Percentiles rank a stretch among this genome's conserved stretches.
Evolutionary conservation across 2,329 filamentous ascomycete species (phyloP).

Genomic region (Capronia epimyces): DNA sequence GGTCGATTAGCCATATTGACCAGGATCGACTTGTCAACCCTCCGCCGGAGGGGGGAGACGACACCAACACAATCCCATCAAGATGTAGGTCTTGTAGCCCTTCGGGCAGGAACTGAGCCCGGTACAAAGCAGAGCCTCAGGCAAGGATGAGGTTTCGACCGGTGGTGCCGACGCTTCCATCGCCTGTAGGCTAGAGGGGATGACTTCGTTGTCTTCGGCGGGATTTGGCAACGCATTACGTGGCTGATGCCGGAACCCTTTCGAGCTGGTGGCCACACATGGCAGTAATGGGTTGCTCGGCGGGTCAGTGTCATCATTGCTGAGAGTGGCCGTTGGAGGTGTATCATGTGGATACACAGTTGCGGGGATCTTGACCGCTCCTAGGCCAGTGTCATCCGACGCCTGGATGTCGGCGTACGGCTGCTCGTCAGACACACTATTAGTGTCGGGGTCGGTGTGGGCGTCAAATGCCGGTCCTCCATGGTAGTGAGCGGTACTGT

Average conservation of each 20-base stretch:
- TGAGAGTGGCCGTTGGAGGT: conserved; percentile 2
- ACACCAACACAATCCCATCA: conserved; percentile 1
- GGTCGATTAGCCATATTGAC: background rate
- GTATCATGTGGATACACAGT: conserved; percentile 17
- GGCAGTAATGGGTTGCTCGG: background rate
- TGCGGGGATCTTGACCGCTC: conserved; percentile 5
- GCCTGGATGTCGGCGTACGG: background rate
- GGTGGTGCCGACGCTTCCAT: background rate
- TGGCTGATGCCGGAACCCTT: background rate
- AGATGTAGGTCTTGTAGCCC: background rate
- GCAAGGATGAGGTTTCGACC: background rate
- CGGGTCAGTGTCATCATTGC: background rate
- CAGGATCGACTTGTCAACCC: background rate
- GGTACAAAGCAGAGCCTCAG: background rate
- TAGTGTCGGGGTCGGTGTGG: background rate
- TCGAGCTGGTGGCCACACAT: background rate
- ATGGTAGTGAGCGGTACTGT: background rate
- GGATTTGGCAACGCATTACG: conserved; percentile 1
- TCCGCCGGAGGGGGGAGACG: background rate
- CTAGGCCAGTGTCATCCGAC: background rate
- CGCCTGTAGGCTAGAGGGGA: conserved; percentile 7
- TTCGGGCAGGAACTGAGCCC: background rate
- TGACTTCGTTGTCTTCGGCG: conserved; percentile 1
- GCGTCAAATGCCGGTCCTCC: background rate
- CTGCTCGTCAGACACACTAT: background rate